These are phyloP conservation scores for Entomortierella beljakovae DNA, from an alignment of 192 early-diverging fungal genomes.

Conservation along the genomic window DNA sequence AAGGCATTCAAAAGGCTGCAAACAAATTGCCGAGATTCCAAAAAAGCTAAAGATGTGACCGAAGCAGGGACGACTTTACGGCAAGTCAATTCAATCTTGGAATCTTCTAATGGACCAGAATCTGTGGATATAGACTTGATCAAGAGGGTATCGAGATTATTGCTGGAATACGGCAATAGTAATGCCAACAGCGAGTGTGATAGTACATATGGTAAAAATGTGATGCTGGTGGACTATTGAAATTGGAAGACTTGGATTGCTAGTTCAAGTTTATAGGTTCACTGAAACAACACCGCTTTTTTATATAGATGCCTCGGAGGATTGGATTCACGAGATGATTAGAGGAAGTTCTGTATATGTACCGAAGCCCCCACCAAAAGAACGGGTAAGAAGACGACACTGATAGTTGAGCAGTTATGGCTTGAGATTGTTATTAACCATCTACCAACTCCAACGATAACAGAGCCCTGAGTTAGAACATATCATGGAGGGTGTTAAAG, in stretches of 20 bases:
- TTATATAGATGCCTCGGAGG: constrained; percentile 11
- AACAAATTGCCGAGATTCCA: neutral
- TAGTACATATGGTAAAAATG: too few species aligned
- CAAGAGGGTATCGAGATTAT: constrained; percentile 24
- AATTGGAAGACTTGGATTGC: too few species aligned
- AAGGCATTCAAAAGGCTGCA: constrained; percentile 33
- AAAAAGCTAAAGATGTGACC: neutral
- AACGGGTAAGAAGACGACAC: constrained; percentile 18
- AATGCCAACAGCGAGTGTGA: neutral
- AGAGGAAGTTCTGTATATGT: constrained; percentile 42
- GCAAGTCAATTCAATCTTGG: constrained; percentile 11
- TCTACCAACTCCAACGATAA: neutral
- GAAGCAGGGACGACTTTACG: constrained; percentile 9
- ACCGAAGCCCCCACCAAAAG: constrained; percentile 31
- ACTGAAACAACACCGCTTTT: neutral
- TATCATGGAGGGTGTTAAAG: constrained; percentile 34
- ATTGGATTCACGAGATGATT: constrained; percentile 43
- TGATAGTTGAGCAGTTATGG: neutral
- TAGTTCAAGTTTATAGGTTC: neutral
- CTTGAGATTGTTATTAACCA: neutral
- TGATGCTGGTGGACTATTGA: neutral
- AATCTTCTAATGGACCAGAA: neutral
- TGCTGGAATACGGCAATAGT: constrained; percentile 14
- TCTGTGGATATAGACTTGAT: constrained; percentile 34
- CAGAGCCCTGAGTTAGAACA: constrained; percentile 46